Conservation (phyloP, 78 protist species). For the Bodo saltans region DNA sequence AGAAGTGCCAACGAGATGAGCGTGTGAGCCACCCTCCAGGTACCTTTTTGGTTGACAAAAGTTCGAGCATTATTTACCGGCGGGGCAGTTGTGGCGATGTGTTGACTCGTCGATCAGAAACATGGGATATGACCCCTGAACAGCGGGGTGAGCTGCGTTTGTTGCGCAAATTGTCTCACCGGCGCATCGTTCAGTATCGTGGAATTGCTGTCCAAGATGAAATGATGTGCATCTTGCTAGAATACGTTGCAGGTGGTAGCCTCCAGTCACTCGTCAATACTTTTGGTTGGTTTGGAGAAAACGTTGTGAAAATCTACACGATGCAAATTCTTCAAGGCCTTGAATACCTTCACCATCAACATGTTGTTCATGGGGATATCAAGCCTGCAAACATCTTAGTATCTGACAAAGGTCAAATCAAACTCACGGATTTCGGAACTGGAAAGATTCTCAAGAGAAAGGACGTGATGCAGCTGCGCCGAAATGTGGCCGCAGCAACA, state of each 20-base stretch:
- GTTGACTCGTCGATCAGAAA: too few species aligned
- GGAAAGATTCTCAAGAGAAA: conserved; percentile 37
- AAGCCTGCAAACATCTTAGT: conserved; percentile 61
- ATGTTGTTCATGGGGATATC: conserved; percentile 55
- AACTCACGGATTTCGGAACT: conserved; percentile 72
- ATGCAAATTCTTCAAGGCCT: conserved; percentile 37
- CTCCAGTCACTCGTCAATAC: neutral
- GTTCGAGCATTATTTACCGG: neutral
- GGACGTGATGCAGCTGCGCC: neutral
- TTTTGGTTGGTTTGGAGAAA: neutral
- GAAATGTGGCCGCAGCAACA: neutral
- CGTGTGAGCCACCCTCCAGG: neutral
- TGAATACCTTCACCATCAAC: conserved; percentile 30
- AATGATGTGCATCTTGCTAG: neutral
- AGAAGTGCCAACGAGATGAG: neutral
- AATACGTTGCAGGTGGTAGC: conserved; percentile 3
- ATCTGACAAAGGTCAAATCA: conserved; percentile 33
- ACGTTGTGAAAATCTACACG: conserved; percentile 15
- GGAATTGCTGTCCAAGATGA: conserved; percentile 29
- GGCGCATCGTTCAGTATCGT: conserved; percentile 54
- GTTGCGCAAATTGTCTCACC: conserved; percentile 35
- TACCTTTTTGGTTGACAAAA: neutral
- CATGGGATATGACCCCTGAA: neutral
- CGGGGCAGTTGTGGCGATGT: too few species aligned
- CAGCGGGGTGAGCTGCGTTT: conserved; percentile 17